Conservation (phyloP, 768 basidiomycete species). For the Daedaleopsis sinensis region DNA sequence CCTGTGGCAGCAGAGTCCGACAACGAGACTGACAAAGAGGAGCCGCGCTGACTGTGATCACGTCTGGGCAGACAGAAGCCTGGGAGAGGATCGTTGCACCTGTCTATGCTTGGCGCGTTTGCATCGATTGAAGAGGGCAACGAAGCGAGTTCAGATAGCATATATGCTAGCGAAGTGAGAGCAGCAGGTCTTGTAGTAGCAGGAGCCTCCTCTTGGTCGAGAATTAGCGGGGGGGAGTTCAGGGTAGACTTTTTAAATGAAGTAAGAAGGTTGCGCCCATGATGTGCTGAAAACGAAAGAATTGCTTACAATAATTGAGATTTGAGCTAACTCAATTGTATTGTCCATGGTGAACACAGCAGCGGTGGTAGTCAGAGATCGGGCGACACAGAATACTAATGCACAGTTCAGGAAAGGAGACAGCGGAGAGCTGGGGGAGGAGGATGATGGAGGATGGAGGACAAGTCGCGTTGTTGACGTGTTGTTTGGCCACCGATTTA, state of each 20-base stretch:
- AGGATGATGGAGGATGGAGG: background rate
- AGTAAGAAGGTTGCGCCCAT: too few relatives aligned
- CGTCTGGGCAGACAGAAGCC: too few relatives aligned
- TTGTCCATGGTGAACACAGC: background rate
- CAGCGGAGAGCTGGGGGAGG: too few relatives aligned
- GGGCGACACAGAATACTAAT: too few relatives aligned
- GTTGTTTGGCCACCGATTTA: background rate
- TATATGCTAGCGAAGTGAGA: constrained; percentile 1
- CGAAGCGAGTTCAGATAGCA: background rate
- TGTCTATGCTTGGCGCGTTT: too few relatives aligned
- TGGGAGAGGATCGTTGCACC: too few relatives aligned
- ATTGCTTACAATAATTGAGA: too few relatives aligned
- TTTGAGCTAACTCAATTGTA: too few relatives aligned
- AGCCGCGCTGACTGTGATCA: too few relatives aligned
- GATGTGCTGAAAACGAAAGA: too few relatives aligned
- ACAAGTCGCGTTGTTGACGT: background rate
- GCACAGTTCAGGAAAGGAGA: too few relatives aligned
- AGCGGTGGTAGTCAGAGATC: background rate
- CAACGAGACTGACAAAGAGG: background rate
- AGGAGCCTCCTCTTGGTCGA: background rate
- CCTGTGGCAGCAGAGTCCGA: background rate
- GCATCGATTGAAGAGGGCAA: background rate
- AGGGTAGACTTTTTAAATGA: background rate
- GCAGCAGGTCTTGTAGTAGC: background rate
- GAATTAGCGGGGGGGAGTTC: background rate